Evolutionary conservation across 148 eudicot species (phyloP), one percentile per base, ranked within the genome.

Genomic region (Heliosperma pusillum): DNA sequence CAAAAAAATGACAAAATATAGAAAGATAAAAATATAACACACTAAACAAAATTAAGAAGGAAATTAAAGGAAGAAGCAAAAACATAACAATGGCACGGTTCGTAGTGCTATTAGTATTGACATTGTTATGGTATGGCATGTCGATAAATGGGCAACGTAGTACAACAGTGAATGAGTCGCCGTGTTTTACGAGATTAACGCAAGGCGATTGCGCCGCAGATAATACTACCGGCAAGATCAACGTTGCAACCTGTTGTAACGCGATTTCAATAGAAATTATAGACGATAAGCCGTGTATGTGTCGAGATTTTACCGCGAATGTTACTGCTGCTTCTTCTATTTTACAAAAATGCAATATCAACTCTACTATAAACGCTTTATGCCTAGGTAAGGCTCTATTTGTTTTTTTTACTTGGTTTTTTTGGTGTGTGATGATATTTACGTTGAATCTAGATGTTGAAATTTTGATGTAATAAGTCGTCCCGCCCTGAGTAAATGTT

Each of bases 191-290:
- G 4, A 45, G 36, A 50, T 25, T 69, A 50, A 47, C 12, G 57
- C 72, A 69, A 69, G 72, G 72, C 20, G 36, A 69, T 22, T 69
- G 72, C 36, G 72, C 57, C 19, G 22, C 24, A 17, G 27, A 69
- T n/a, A 64, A 10, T 50, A 3, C 30, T 2, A 40, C 71, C 2
- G 72, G 72, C 3, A 50, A 47, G 1, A 69, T 69, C n/a, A 20
- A 69, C 58, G 13, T 47, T 47, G 1, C 58, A 6, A 47, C 59
- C 20, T 69, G 72, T 26, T 69, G 72, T 16, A 7, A 58, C 10
- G 72, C 33, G 2, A 69, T 69, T 22, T 21, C 57, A 22, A 26
- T 22, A 13, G 72, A 69, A 45, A 69, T 69, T 24, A 20, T 1
- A 2, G 20, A 22, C 4, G 72, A 69, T 15, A 6, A 3, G n/a